phyloP scores from a whole-genome alignment of 108 stramenopile species.

The Skeletonema costatum region DNA sequence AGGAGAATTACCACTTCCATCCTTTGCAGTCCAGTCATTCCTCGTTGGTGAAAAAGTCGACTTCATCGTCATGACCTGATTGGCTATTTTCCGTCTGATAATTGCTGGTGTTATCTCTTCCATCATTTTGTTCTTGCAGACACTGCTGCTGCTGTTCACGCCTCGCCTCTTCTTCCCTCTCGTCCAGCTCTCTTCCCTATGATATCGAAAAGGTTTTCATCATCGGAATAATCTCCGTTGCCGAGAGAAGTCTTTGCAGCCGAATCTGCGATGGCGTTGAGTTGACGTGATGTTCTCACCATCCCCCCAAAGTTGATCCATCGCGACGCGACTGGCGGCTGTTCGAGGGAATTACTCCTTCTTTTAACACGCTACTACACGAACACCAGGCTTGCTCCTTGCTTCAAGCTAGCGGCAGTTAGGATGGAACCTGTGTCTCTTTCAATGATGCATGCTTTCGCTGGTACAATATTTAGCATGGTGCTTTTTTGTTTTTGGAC shows the following conservation, averaged over 20 bases:
- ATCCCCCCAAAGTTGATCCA: conserved; percentile 4
- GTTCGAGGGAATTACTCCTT: no score
- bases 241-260: background rate
- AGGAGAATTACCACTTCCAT: no score
- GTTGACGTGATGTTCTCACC: background rate
- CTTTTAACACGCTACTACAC: no score
- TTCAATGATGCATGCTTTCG: no score
- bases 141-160: conserved; percentile 6
- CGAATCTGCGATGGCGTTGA: conserved; percentile 1
- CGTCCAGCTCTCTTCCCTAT: conserved; percentile 21
- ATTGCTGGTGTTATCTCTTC: background rate
- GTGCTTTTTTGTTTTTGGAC: no score
- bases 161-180: background rate
- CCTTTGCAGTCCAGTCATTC: background rate
- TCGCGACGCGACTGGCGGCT: no score
- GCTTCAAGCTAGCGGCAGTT: no score
- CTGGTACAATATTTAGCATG: no score
- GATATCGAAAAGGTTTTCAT: conserved; percentile 33
- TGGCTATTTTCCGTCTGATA: background rate
- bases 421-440: no score
- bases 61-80: background rate
- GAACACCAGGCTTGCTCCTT: no score
- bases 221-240: conserved; percentile 3
- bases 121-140: background rate
- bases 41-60: background rate